A percentile compares a stretch with the other conserved stretches of the same genome.
Conservation (phyloP, 2,329 filamentous ascomycete species). For the Bipolaris oryzae region DNA sequence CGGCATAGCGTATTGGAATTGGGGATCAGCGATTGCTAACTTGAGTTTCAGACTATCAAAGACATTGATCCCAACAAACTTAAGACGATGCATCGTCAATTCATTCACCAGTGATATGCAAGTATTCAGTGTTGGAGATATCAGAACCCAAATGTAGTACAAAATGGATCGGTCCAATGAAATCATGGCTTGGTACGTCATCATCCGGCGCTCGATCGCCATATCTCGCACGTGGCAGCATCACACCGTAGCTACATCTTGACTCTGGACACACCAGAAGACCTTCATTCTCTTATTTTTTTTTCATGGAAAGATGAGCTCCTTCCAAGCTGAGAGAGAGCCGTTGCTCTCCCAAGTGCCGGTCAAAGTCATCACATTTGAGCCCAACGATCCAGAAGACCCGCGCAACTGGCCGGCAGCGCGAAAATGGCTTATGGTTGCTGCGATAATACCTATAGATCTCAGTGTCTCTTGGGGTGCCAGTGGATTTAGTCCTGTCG, state of each 20-base stretch:
- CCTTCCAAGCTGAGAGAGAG: slow-evolving; percentile 8
- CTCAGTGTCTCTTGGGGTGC: slow-evolving; percentile 52
- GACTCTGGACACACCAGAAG: neutral
- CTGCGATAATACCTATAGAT: slow-evolving; percentile 45
- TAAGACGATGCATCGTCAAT: neutral
- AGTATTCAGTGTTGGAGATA: neutral
- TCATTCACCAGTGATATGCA: neutral
- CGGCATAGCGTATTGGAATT: no score
- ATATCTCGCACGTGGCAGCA: neutral
- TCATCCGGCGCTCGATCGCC: neutral
- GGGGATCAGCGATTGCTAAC: neutral
- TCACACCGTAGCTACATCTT: neutral
- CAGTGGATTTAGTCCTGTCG: slow-evolving; percentile 55
- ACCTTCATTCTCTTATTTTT: neutral
- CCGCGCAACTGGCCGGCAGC: slow-evolving; percentile 44
- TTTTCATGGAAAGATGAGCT: slow-evolving; percentile 3
- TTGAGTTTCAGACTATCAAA: neutral
- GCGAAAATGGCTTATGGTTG: slow-evolving; percentile 47
- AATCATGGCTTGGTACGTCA: neutral
- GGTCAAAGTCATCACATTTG: slow-evolving; percentile 23
- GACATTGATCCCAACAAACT: no score
- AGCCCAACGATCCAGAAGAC: slow-evolving; percentile 34
- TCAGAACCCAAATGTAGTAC: no score
- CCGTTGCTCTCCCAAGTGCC: slow-evolving; percentile 13
- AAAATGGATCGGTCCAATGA: neutral